Evolutionary conservation across 192 early-diverging fungal genomes (phyloP), one percentile per base, ranked within the genome.

Genomic region (Coemansia sp.): DNA sequence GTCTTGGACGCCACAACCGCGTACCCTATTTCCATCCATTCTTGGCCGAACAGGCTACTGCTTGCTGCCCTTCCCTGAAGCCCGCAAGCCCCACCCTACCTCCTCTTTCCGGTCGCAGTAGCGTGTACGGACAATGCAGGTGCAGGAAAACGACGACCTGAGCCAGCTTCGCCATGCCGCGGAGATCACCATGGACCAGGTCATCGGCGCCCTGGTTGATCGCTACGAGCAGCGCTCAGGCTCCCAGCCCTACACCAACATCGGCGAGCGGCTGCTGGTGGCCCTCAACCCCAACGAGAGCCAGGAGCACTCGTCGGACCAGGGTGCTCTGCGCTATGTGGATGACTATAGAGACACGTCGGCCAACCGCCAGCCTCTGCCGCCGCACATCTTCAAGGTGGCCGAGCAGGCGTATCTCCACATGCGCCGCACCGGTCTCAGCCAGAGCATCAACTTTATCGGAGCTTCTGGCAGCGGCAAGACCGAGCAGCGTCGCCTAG

Each of bases 401-500:
- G 85, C 91, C 14, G 84, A 87, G 26, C 77, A 86, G 51, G 88
- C 91, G 17, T 97, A 93, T 55, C 67, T 87, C 42, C 92, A 95
- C 65, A 86, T 96, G 85, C 79, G 85, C 39, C 78, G 91, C 23
- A 87, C 84, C 20, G 81, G 83, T 9, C 81, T 89, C 53, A 91
- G 94, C 64, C 95, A 98, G 67, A 82, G 84, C 30, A 87, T 98
- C 59, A 73, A 90, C 10, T 82, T 95, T 44, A 84, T 83, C 74
- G 94, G 94, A 39, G 89, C 90, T 48, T 80, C 86, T 10, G 92
- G 85, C 35, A 84, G 87, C 34, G 94, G 94, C 34, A 97, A 97
- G 77, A 84, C 88, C 3, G 86, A 93, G 67, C 79, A 81, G 46
- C 79, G 79, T 37, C 79, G 77, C 41, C 69, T 82, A 55, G 53